These are phyloP conservation scores for Globisporangium canariense DNA, from an alignment of 352 stramenopile genomes.

Conservation along the genomic window DNA sequence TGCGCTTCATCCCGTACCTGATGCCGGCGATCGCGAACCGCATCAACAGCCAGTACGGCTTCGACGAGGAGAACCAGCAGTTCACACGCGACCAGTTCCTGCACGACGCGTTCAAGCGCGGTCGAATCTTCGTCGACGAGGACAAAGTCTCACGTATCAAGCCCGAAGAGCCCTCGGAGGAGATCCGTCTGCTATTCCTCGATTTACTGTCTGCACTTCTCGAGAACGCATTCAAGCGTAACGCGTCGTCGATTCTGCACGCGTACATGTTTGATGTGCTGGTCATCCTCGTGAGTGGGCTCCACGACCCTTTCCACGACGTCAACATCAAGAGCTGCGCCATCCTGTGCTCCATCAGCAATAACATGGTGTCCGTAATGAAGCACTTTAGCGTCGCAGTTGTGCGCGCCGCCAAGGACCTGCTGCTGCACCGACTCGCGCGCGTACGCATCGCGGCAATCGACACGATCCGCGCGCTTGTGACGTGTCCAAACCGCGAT, in stretches of 20 bases:
- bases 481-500: conserved; percentile 83
- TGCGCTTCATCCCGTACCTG: conserved; percentile 68
- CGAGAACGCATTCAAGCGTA: conserved; percentile 41
- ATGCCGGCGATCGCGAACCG: conserved; percentile 67
- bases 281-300: conserved; percentile 53
- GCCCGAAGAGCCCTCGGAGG: conserved; percentile 66
- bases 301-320: conserved; percentile 87
- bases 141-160: conserved; percentile 37
- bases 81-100: conserved; percentile 69
- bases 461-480: conserved; percentile 73
- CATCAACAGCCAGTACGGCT: conserved; percentile 60
- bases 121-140: conserved; percentile 54
- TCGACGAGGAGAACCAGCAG: conserved; percentile 72
- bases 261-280: conserved; percentile 81
- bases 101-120: conserved; percentile 72
- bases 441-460: conserved; percentile 87
- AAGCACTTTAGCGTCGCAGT: conserved; percentile 93
- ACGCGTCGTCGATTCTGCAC: conserved; percentile 70
- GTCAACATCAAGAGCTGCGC: conserved; percentile 75
- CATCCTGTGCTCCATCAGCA: conserved; percentile 42
- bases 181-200: conserved; percentile 67
- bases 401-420: conserved; percentile 71
- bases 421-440: conserved; percentile 89
- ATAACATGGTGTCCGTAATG: conserved; percentile 87
- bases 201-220: conserved; percentile 49